phyloP scores from a whole-genome alignment of 345 rosid species.

The Melastoma malabathricum region DNA sequence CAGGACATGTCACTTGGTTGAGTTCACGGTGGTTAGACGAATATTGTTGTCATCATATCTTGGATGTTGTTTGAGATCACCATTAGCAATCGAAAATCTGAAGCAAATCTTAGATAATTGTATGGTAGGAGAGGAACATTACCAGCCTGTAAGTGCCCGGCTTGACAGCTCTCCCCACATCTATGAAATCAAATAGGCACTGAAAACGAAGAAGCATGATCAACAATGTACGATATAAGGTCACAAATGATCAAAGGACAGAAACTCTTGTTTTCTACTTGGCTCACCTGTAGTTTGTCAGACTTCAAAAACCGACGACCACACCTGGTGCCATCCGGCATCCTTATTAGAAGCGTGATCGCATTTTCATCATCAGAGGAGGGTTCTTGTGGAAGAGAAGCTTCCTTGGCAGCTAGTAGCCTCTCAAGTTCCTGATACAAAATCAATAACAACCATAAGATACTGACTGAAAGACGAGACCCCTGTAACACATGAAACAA shows the following conservation, averaged over 20 bases:
- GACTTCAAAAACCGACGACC: conserved; percentile 92
- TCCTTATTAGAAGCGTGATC: conserved; percentile 67
- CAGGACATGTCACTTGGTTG: too few species aligned
- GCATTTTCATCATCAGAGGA: conserved; percentile 73
- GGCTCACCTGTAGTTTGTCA: conserved; percentile 57
- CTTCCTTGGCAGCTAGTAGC: conserved; percentile 73
- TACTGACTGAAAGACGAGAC: background rate
- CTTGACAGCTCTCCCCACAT: conserved; percentile 70
- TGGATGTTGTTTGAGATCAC: too few species aligned
- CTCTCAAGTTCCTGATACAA: conserved; percentile 70
- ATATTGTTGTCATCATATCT: too few species aligned
- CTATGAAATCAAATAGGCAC: conserved; percentile 89
- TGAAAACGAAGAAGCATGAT: conserved; percentile 17
- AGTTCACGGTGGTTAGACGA: too few species aligned
- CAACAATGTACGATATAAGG: background rate
- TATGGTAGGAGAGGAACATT: conserved; percentile 6
- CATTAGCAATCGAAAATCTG: too few species aligned
- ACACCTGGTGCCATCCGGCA: conserved; percentile 89
- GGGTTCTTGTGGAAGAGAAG: conserved; percentile 86
- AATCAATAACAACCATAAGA: conserved; percentile 1
- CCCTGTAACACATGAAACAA: background rate
- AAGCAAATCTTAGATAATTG: background rate
- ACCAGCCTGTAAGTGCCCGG: conserved; percentile 92
- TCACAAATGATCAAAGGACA: background rate
- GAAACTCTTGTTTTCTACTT: background rate